Base-by-base conservation (phyloP, 2,329 filamentous ascomycete species). In the Paecilomyces dactylethromorphus region DNA sequence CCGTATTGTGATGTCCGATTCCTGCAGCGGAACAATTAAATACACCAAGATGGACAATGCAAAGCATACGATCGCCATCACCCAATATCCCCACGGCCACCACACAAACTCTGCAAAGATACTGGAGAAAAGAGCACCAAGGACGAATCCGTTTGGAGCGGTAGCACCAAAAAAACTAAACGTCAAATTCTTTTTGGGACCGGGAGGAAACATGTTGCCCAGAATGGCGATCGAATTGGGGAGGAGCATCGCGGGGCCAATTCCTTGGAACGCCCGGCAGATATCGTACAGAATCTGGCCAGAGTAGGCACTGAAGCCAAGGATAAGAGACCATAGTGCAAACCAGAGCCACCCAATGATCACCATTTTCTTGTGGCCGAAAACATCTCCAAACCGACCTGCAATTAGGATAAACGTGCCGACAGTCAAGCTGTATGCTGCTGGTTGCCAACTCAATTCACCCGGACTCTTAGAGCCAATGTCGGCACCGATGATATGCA, bases 1-100 rank as follows among this genome's bases (percentile, higher is more conserved):
- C 58, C 56, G 60, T 60, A 59, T 71, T 62, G 35, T 67, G 66
- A 21, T 57, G 65, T 59, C 56, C 58, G 53, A 63, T 66, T 55
- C 63, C 65, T 58, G 62, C 59, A 31, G 66, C 58, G 52, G 81
- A 78, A 35, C 82, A 74, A 54, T 78, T 66, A 57, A 77, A 68
- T 33, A 68, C 62, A 2, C 68, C 72, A 13, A 75, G 53, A 21
- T 63, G 3, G 56, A 58, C 11, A 70, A 60, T 10, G 74, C 73
- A 35, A 33, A 61, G 24, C 76, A 71, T 3, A 72, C 69, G 29
- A 81, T 76, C 1, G 73, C 76, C 53, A 75, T 71, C 11, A 74
- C 67, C 76, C 77, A 83, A 67, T 76, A 83, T 0, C 75, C 69
- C 79, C 79, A 83, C 1, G 79, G 79, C 81, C 81, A 83, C 78